Evolutionary conservation across 176 grass and related monocot species (phyloP).

Genomic region (Eremochloa ophiuroides): DNA sequence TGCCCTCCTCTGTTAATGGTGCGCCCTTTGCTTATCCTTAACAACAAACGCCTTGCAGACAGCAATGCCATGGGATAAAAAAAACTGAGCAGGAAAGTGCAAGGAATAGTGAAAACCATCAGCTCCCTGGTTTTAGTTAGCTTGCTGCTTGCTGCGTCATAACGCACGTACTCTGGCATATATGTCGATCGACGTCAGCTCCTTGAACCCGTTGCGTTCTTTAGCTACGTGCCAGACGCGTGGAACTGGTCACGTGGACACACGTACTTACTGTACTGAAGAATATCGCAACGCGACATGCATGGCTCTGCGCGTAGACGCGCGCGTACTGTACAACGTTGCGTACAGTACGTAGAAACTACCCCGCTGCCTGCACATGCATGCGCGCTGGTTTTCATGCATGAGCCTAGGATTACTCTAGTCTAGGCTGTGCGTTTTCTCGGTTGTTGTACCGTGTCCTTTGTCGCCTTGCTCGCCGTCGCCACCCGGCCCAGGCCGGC

Average conservation of each 20-base stretch:
- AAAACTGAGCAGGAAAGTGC: no score
- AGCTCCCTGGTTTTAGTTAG: no score
- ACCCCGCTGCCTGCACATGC: no score
- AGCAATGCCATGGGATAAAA: not conserved
- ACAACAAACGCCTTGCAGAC: not conserved
- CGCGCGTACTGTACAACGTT: no score
- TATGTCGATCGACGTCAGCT: not conserved
- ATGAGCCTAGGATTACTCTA: not conserved
- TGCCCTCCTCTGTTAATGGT: no score
- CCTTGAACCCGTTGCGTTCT: not conserved
- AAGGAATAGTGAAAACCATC: no score
- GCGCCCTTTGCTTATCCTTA: not conserved
- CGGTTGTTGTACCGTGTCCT: not conserved
- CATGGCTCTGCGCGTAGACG: no score
- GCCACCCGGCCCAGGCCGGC: not conserved
- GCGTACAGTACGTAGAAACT: no score
- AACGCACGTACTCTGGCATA: not conserved
- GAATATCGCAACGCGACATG: no score
- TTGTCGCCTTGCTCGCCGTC: conserved; percentile 10
- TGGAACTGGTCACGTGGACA: not conserved
- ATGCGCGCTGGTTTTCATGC: no score
- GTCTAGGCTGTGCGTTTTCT: not conserved
- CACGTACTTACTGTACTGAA: no score
- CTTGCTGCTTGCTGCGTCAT: not conserved
- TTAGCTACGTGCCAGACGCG: not conserved